Evolutionary conservation across 2,329 filamentous ascomycete species (phyloP).

Genomic region (Myriosclerotinia duriaeana): DNA sequence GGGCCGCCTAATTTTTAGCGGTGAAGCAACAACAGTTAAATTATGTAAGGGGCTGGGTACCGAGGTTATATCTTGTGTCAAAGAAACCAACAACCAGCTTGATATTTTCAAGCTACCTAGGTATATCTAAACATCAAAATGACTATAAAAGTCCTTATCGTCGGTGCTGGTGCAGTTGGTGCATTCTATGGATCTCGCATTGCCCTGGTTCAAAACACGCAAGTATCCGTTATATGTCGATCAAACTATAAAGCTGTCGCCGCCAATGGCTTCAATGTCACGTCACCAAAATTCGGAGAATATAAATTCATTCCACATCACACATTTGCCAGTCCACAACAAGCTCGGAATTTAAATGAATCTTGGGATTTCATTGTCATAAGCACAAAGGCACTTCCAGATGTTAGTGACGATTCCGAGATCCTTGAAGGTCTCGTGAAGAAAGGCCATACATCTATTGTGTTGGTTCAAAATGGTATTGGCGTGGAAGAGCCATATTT

Average conservation of each 20-base stretch:
- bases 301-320: constrained; percentile 62
- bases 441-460: constrained; percentile 34
- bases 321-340: constrained; percentile 60
- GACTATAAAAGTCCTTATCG: constrained; percentile 57
- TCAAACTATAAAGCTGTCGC: constrained; percentile 69
- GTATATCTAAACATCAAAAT: constrained; percentile 23
- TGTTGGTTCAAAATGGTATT: constrained; percentile 40
- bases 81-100: background rate
- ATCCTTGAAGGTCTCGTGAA: constrained; percentile 35
- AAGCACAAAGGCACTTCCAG: constrained; percentile 40
- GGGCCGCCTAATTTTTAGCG: background rate
- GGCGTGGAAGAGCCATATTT: constrained; percentile 55
- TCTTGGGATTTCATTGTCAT: constrained; percentile 46
- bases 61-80: background rate
- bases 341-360: constrained; percentile 38
- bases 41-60: background rate
- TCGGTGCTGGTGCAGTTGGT: constrained; percentile 66
- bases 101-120: background rate
- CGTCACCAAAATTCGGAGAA: constrained; percentile 65
- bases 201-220: constrained; percentile 53
- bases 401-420: constrained; percentile 37
- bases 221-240: constrained; percentile 69
- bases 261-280: constrained; percentile 59
- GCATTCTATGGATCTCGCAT: constrained; percentile 71
- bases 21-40: background rate